Evolutionary conservation across 495 filamentous ascomycete species (phyloP).

Genomic region (Lasiosphaeria miniovina): DNA sequence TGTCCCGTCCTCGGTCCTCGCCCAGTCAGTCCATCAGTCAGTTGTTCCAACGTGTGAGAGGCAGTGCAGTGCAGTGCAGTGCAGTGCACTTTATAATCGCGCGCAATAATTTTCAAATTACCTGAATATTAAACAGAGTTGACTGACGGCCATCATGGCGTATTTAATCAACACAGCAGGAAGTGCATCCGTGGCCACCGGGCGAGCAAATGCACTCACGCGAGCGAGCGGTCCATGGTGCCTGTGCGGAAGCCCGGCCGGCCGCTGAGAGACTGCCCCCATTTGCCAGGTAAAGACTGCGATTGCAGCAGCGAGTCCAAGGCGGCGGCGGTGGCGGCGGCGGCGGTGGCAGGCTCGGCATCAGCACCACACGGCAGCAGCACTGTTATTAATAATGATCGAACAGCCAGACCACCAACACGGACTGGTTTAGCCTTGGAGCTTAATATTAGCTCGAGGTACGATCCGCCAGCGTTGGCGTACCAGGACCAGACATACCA

Average conservation of each 20-base stretch:
- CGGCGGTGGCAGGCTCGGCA: background rate
- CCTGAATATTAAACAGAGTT: no score
- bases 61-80: no score
- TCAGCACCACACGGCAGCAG: background rate
- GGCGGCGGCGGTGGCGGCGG: background rate
- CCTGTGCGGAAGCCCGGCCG: background rate
- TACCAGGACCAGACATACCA: no score
- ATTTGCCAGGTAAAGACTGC: background rate
- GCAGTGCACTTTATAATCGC: no score
- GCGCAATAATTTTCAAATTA: no score
- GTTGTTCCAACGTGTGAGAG: no score
- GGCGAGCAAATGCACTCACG: background rate
- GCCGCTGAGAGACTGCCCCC: background rate
- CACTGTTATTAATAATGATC: no score
- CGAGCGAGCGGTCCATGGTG: background rate
- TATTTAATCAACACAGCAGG: background rate
- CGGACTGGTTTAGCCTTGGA: no score
- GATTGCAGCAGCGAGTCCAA: background rate
- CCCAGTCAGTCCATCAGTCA: background rate
- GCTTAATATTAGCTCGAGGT: no score
- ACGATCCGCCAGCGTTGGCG: no score
- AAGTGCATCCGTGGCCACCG: background rate
- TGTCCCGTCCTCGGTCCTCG: background rate
- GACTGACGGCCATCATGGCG: background rate
- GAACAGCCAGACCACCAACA: no score